Evolutionary conservation across 306 rosid species (phyloP).

Genomic region (Nissolia schottii): DNA sequence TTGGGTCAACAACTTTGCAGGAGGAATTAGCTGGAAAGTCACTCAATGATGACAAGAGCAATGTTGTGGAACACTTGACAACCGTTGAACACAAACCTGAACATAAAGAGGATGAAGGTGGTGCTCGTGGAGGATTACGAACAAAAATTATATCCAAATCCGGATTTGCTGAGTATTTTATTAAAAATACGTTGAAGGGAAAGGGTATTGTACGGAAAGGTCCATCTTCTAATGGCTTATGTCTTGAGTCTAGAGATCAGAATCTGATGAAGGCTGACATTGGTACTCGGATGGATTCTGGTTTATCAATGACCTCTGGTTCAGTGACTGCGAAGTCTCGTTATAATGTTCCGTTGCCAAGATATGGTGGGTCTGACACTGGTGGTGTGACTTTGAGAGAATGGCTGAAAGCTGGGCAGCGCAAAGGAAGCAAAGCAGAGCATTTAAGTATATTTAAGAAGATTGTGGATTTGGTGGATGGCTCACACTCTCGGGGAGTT

Average conservation of each 20-base stretch:
- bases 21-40: constrained; percentile 41
- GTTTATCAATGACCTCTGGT: constrained; percentile 20
- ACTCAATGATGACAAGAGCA: constrained; percentile 29
- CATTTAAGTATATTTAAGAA: constrained; percentile 54
- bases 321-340: constrained; percentile 29
- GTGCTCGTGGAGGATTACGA: constrained; percentile 39
- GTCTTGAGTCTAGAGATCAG: constrained; percentile 36
- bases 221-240: constrained; percentile 28
- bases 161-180: constrained; percentile 64
- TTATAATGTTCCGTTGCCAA: constrained; percentile 6
- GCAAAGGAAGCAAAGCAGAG: constrained; percentile 46
- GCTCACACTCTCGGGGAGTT: constrained; percentile 50
- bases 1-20: constrained; percentile 33
- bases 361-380: constrained; percentile 32
- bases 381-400: constrained; percentile 64
- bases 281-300: constrained; percentile 34
- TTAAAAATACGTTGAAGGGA: constrained; percentile 60
- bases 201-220: constrained; percentile 61
- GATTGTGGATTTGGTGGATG: constrained; percentile 62
- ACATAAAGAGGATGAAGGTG: constrained; percentile 28
- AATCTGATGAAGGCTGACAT: constrained; percentile 37
- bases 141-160: constrained; percentile 65
- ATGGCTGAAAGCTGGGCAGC: constrained; percentile 53
- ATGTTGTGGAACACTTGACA: constrained; percentile 33
- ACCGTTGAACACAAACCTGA: constrained; percentile 34